Evolutionary conservation across 768 basidiomycete genomes (phyloP).

Genomic region (Suillus bovinus): DNA sequence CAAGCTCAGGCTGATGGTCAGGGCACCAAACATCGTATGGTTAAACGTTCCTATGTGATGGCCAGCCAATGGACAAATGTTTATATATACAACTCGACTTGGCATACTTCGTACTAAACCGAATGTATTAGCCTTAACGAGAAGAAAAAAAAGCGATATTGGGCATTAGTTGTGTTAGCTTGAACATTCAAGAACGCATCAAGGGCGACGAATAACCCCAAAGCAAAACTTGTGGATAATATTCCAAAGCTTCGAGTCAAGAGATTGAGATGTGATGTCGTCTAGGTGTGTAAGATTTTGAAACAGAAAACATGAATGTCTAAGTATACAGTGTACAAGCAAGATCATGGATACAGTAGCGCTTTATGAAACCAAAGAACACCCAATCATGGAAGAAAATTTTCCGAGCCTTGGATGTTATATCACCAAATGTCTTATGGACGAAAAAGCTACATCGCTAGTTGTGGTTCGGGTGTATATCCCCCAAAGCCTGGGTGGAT

Average conservation of each 20-base stretch:
- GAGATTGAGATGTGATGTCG: neutral
- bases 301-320: neutral
- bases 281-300: slow-evolving; percentile 2
- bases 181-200: neutral
- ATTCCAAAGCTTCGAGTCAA: neutral
- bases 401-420: neutral
- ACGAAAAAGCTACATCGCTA: slow-evolving; percentile 22
- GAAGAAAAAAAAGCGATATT: no score
- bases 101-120: no score
- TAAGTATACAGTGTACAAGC: neutral
- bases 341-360: neutral
- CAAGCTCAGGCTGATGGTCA: no score
- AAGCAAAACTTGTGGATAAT: neutral
- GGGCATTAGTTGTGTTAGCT: neutral
- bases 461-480: slow-evolving; percentile 24
- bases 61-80: no score
- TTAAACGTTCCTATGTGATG: no score
- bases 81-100: no score
- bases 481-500: slow-evolving; percentile 21
- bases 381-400: neutral
- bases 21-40: no score
- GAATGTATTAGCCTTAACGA: no score
- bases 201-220: neutral
- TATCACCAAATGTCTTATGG: neutral
- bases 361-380: neutral